Evolutionary conservation across 257 asterid species (phyloP), one percentile per base, ranked within the genome.

Genomic region (Galeopsis tetrahit): DNA sequence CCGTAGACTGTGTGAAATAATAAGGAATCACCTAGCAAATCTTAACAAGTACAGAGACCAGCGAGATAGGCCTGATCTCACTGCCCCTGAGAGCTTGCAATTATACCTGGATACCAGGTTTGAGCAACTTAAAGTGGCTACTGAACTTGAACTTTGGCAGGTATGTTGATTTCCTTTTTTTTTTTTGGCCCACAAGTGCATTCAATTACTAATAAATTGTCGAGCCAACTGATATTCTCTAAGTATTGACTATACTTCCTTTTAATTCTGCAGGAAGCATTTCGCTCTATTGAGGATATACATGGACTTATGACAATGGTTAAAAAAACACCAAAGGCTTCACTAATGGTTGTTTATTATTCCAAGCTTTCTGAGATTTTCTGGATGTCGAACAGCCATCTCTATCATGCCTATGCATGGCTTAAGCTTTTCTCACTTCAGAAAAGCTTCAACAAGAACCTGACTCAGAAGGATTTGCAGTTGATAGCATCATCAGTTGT

Each of bases 121-220:
- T 78, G 98, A 93, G 78, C 96, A 93, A 65, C 88, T 93, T 72
- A 91, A 84, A 89, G 96, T 88, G 70, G 97, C 97, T 38, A 88
- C 98, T 1, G 98, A 93, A 62, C 91, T 93, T 73, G 91, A 84
- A 55, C 96, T 93, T 59, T 93, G 98, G 98, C 98, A 93, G 98
- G 98, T 91, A 61, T 57, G 78, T 68, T 51, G 66, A 58, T 38
- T 66, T 71, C 31, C 17, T 36, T 57, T 56, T n/a, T 66, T n/a
- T 66, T 57, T 52, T 39, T 28, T 10, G 73, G 14, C 49, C 31
- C 28, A 39, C 48, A 36, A 34, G 11, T 74, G 70, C 62, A 8
- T 6, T 10, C 39, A 13, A 33, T 46, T 33, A 36, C 32, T 57
- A 33, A 17, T 55, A 35, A 56, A 33, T 46, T 34, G n/a, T 32